Evolutionary conservation across 2,329 filamentous ascomycete species (phyloP).

Genomic region (Penicillium sp.): DNA sequence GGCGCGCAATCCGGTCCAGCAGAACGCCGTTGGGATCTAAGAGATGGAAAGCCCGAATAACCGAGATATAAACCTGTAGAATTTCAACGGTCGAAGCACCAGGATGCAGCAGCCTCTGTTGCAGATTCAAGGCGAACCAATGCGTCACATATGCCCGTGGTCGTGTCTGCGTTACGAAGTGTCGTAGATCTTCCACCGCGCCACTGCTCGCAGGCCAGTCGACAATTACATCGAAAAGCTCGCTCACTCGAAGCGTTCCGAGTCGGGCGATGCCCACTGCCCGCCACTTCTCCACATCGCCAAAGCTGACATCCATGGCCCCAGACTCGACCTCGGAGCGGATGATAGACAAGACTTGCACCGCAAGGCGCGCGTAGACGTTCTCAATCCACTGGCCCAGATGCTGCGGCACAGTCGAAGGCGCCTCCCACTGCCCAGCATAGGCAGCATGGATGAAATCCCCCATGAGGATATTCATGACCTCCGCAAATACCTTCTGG

Average conservation of each 20-base stretch:
- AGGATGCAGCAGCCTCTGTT: conserved; percentile 60
- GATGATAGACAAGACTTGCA: conserved; percentile 50
- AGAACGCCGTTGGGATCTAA: conserved; percentile 67
- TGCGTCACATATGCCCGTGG: conserved; percentile 59
- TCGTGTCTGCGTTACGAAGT: conserved; percentile 55
- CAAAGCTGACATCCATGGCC: conserved; percentile 37
- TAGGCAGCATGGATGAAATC: conserved; percentile 60
- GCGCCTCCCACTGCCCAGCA: conserved; percentile 58
- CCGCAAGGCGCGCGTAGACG: conserved; percentile 54
- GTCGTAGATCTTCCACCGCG: conserved; percentile 62
- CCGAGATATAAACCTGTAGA: conserved; percentile 67
- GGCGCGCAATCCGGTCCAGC: conserved; percentile 66
- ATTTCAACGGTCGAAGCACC: conserved; percentile 68
- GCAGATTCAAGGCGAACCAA: conserved; percentile 56
- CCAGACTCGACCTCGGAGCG: conserved; percentile 31
- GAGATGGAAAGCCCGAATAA: conserved; percentile 65
- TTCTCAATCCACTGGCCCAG: conserved; percentile 59
- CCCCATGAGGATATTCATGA: conserved; percentile 60
- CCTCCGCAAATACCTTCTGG: conserved; percentile 60
- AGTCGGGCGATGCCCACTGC: conserved; percentile 58
- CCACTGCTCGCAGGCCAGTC: conserved; percentile 61
- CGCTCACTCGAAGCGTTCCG: conserved; percentile 56
- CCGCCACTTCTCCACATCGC: conserved; percentile 56
- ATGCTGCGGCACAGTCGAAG: conserved; percentile 50
- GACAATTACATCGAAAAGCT: conserved; percentile 65